Conservation (phyloP, 495 filamentous ascomycete genomes). For the Xylaria bambusicola region DNA sequence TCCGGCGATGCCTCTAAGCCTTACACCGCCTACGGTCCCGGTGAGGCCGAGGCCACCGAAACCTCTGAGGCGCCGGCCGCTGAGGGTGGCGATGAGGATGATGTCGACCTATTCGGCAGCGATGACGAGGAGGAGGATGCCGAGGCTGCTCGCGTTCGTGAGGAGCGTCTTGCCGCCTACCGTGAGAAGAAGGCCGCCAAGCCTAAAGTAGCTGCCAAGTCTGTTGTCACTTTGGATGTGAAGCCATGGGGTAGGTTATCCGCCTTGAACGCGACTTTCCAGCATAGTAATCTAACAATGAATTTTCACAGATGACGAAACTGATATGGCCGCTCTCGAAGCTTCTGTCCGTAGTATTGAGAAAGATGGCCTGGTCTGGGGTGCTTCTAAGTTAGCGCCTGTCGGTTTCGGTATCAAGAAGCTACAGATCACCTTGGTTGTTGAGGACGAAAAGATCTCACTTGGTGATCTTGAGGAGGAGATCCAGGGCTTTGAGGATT, state of each 20-base stretch:
- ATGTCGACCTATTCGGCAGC: conserved; percentile 85
- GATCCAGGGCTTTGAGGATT: conserved; percentile 85
- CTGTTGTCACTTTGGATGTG: conserved; percentile 90
- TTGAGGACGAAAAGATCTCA: conserved; percentile 96
- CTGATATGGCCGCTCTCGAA: conserved; percentile 81
- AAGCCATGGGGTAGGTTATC: conserved; percentile 92
- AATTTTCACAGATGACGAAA: conserved; percentile 77
- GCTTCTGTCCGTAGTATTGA: conserved; percentile 80
- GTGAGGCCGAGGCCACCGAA: conserved; percentile 67
- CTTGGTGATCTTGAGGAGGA: conserved; percentile 81
- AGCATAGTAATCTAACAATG: conserved; percentile 21
- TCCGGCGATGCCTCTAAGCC: conserved; percentile 87
- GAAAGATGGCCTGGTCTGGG: conserved; percentile 95
- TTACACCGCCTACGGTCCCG: conserved; percentile 90
- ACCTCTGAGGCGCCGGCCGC: conserved; percentile 84
- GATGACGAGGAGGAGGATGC: conserved; percentile 93
- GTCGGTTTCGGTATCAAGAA: conserved; percentile 99
- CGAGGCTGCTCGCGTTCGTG: conserved; percentile 77
- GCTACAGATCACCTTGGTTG: conserved; percentile 96
- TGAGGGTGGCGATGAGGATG: conserved; percentile 66
- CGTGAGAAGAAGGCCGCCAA: conserved; percentile 95
- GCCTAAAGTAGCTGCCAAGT: conserved; percentile 90
- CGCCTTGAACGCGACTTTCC: conserved; percentile 3
- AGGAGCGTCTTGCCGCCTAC: conserved; percentile 89
- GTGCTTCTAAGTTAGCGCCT: conserved; percentile 83